These are phyloP conservation scores for Pythium angustatum DNA, from an alignment of 352 stramenopile species.

Conservation along the genomic window DNA sequence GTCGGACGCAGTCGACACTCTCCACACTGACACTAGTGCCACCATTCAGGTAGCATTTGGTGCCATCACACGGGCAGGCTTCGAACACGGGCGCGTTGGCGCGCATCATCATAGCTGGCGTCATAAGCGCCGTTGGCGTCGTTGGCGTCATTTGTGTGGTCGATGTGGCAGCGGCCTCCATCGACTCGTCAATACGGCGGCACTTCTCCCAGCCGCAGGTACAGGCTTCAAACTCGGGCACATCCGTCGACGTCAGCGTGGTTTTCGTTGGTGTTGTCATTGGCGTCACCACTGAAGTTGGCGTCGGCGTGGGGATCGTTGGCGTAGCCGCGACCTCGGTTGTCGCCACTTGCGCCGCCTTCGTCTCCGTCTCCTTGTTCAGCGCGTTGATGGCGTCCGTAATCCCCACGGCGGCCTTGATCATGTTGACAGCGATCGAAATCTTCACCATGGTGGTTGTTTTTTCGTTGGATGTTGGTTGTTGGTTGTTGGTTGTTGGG, in stretches of 20 bases:
- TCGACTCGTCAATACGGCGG: background rate
- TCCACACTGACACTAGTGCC: too few species aligned
- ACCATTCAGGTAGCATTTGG: background rate
- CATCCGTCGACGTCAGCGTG: too few species aligned
- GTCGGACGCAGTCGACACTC: too few species aligned
- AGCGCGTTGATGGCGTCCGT: background rate
- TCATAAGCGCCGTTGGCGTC: background rate
- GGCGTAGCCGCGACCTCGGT: too few species aligned
- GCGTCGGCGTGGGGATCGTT: too few species aligned
- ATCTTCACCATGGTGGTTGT: background rate
- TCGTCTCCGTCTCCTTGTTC: too few species aligned
- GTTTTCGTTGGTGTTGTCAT: background rate
- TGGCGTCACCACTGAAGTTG: too few species aligned
- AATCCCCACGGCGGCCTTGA: background rate
- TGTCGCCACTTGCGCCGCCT: background rate
- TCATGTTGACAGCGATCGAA: background rate
- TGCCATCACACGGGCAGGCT: background rate
- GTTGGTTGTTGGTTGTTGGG: background rate
- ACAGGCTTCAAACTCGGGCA: background rate
- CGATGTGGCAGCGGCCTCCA: background rate
- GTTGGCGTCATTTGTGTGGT: background rate
- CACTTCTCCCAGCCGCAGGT: background rate
- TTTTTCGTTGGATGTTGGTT: too few species aligned
- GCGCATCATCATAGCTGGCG: too few species aligned
- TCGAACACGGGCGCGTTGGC: background rate